Evolutionary conservation across 2,329 filamentous ascomycete species (phyloP).

Genomic region (Ophiostoma perfectum): DNA sequence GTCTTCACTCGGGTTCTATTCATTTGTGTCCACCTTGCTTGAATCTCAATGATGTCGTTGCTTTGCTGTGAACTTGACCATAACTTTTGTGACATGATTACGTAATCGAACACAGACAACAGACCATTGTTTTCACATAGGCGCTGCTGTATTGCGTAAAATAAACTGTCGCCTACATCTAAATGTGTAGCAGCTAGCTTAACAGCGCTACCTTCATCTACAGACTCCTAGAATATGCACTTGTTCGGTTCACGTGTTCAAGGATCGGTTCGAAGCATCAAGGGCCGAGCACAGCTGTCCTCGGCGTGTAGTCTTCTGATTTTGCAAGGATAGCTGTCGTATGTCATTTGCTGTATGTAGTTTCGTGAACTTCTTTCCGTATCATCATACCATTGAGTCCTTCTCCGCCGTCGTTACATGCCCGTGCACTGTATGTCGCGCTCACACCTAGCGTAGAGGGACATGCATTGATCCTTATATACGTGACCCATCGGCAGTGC

Average conservation of each 20-base stretch:
- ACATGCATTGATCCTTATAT: not conserved
- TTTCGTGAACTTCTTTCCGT: not conserved
- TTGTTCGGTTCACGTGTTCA: too few species aligned
- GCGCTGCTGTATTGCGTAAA: too few species aligned
- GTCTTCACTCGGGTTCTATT: not conserved
- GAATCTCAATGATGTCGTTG: not conserved
- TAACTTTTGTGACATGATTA: not conserved
- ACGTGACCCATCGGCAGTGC: not conserved
- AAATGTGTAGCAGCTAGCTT: too few species aligned
- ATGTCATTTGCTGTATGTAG: conserved; percentile 8
- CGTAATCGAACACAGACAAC: too few species aligned
- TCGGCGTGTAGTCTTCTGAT: not conserved
- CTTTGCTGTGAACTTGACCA: not conserved
- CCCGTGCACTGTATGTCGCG: not conserved
- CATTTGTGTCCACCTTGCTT: not conserved
- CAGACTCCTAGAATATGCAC: too few species aligned
- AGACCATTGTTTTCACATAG: too few species aligned
- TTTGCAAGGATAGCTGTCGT: conserved; percentile 11
- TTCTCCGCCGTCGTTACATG: not conserved
- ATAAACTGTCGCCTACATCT: too few species aligned
- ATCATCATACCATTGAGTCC: not conserved
- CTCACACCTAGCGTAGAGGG: not conserved
- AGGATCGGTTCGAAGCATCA: too few species aligned
- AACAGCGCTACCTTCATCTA: too few species aligned
- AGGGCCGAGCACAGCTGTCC: not conserved